Base-by-base conservation (phyloP, 2,329 filamentous ascomycete genomes). In the Cladobotryum mycophilum region DNA sequence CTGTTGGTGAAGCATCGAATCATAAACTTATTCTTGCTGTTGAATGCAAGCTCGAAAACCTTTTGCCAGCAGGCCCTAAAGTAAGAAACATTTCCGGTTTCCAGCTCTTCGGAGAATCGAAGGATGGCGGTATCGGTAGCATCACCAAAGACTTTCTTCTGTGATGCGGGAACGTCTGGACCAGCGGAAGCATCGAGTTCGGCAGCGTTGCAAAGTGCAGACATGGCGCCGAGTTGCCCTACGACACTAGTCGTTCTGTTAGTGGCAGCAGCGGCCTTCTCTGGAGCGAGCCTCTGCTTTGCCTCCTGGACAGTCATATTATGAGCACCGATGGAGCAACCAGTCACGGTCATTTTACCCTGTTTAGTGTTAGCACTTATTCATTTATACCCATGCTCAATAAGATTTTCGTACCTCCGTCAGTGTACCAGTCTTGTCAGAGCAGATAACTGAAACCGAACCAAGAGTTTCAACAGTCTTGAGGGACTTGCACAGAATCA, bases 1-100 rank as follows among this genome's bases (percentile, higher is more conserved):
- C 65, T 67, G 37, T 76, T 57, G 2, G 72, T 72, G 45, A 85
- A 78, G 1, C 83, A 76, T 34, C 81, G 76, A 49, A 90, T 79
- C 81, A 89, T 90, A 63, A 83, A 90, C 67, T 91, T 91, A 69
- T 89, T 90, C 72, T 88, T 88, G 68, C 84, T 88, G 70, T 90
- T 90, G 66, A 91, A 91, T 0, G 84, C 80, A 25, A 88, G 71
- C 48, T 86, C 81, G 58, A 82, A 89, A 2, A 79, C 76, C 47
- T 79, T 82, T 47, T 77, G 76, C 84, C 85, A 89, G 55, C 76
- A 72, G 13, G 74, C 72, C 7, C 82, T 78, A 5, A 86, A 68
- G 46, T 85, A 76, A 1, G 75, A 67, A 0, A 88, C 80, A 0
- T 79, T 70, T 0, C 78, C 78, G 0, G 58, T 54, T 2, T 58